Evolutionary conservation across 176 grass and related monocot species (phyloP).

Genomic region (Cymbopogon citratus): DNA sequence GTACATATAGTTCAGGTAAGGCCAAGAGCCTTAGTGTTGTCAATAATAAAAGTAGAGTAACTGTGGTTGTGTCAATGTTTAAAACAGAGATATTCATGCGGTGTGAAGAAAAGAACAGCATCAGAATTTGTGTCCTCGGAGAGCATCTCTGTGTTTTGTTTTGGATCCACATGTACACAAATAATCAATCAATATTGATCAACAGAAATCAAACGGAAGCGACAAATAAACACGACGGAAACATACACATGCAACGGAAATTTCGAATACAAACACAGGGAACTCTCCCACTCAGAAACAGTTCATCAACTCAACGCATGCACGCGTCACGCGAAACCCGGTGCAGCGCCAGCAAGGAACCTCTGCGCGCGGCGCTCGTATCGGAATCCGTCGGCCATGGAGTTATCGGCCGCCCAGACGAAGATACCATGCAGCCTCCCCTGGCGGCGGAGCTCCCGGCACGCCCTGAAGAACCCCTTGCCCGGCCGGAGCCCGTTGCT

Average conservation of each 20-base stretch:
- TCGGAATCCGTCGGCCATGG: not conserved
- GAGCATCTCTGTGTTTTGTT: not conserved
- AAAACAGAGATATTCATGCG: too few species aligned
- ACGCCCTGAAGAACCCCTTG: slow-evolving; percentile 49
- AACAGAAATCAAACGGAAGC: not conserved
- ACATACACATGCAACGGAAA: not conserved
- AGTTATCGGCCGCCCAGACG: slow-evolving; percentile 34
- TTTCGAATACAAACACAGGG: not conserved
- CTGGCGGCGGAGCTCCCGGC: slow-evolving; percentile 17
- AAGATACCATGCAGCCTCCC: slow-evolving; percentile 38
- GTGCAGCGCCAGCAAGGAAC: slow-evolving; percentile 19
- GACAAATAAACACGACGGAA: not conserved
- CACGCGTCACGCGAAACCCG: not conserved
- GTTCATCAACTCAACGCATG: not conserved
- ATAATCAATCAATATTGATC: not conserved
- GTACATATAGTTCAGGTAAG: too few species aligned
- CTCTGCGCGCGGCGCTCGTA: slow-evolving; percentile 32
- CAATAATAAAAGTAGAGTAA: too few species aligned
- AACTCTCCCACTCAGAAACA: not conserved
- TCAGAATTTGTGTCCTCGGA: not conserved
- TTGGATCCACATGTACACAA: not conserved
- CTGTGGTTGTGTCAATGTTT: too few species aligned
- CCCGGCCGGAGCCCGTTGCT: not conserved
- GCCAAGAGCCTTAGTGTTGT: too few species aligned
- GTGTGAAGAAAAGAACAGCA: not conserved